Evolutionary conservation across 192 early-diverging fungal genomes (phyloP).

Genomic region (Diversispora eburnea): DNA sequence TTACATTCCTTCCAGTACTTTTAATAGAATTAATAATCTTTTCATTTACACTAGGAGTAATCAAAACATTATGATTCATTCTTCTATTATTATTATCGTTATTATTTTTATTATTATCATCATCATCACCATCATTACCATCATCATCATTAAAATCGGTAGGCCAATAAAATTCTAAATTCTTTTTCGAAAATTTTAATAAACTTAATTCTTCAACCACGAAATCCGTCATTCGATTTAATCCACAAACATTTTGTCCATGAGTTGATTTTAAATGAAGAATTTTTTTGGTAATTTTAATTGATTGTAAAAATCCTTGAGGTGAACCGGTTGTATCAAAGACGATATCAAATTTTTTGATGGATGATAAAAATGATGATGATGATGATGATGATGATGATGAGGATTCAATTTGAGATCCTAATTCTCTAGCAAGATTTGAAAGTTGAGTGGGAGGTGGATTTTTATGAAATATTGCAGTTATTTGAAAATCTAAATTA

Average conservation of each 20-base stretch:
- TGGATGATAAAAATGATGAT: not conserved
- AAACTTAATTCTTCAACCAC: not conserved
- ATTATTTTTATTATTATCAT: too few relatives aligned
- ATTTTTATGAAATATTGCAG: not conserved
- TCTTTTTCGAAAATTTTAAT: not conserved
- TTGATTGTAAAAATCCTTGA: not conserved
- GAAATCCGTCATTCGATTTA: constrained; percentile 8
- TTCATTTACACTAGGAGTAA: not conserved
- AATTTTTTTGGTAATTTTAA: not conserved
- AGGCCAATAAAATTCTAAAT: not conserved
- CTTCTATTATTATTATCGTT: not conserved
- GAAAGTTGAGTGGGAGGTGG: not conserved
- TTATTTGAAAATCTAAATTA: not conserved
- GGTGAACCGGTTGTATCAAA: constrained; percentile 7
- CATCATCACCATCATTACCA: not conserved
- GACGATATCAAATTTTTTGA: not conserved
- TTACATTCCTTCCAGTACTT: not conserved
- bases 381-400: not conserved
- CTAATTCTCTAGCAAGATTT: not conserved
- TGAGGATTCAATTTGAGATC: not conserved
- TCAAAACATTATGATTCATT: constrained; percentile 2
- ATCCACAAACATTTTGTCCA: constrained; percentile 5
- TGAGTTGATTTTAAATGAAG: constrained; percentile 16
- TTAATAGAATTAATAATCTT: not conserved
- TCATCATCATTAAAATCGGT: not conserved